Percentiles rank a stretch among this genome's conserved stretches.
These are phyloP conservation scores for Spinacia oleracea DNA, from an alignment of 179 eudicot genomes.

Conservation along the genomic window DNA sequence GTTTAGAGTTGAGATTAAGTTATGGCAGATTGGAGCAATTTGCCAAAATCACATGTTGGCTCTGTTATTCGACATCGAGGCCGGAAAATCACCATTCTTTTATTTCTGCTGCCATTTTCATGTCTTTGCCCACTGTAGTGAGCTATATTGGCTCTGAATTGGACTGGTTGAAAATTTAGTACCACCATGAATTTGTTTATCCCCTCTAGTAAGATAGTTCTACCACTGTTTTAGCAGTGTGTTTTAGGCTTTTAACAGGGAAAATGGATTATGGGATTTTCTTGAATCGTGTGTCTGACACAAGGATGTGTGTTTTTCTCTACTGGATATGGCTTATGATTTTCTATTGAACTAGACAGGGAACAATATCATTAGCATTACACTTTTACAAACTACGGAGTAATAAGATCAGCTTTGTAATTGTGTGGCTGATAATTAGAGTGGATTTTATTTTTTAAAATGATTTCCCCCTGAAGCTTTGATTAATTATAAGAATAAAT, in stretches of 20 bases:
- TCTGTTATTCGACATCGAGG: no score
- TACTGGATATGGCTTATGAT: background rate
- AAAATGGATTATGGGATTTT: background rate
- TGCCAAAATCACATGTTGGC: no score
- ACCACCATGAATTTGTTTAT: conserved; percentile 49
- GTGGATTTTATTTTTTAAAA: no score
- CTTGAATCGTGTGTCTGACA: no score
- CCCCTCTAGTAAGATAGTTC: background rate
- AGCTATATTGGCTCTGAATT: no score
- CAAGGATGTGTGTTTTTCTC: background rate
- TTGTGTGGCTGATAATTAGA: conserved; percentile 19
- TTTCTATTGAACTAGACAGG: background rate
- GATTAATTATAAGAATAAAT: no score
- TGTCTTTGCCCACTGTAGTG: no score
- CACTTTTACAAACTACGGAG: background rate
- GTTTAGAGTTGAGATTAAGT: no score
- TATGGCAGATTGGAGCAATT: no score
- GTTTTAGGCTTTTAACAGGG: background rate
- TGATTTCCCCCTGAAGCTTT: no score
- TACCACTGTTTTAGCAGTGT: background rate
- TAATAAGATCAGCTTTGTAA: background rate
- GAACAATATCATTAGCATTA: background rate
- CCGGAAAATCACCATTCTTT: no score
- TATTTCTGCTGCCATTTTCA: no score
- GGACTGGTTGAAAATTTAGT: conserved; percentile 50